Evolutionary conservation across 148 eudicot species (phyloP).

Genomic region (Simmondsia chinensis): DNA sequence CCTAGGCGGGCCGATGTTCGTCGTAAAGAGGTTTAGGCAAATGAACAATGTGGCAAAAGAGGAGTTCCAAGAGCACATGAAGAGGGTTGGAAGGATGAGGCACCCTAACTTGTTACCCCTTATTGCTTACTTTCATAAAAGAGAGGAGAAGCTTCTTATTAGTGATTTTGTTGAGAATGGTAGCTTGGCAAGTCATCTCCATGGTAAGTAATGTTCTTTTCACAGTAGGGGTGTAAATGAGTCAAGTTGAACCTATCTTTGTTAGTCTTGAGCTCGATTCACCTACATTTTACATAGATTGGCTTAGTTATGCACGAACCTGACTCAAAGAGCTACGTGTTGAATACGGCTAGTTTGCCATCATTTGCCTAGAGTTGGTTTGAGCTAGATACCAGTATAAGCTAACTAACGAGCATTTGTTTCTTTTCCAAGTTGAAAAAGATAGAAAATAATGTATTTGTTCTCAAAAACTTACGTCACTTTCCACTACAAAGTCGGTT

Average conservation of each 20-base stretch:
- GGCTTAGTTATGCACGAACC: no score
- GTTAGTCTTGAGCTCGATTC: background rate
- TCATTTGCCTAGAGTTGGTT: no score
- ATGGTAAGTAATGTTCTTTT: slow-evolving; percentile 29
- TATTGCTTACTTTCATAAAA: slow-evolving; percentile 68
- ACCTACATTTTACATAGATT: background rate
- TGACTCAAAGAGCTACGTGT: no score
- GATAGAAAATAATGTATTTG: no score
- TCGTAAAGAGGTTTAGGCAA: slow-evolving; percentile 73
- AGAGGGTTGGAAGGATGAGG: slow-evolving; percentile 50
- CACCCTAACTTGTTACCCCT: slow-evolving; percentile 64
- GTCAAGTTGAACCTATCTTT: background rate
- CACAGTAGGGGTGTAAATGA: background rate
- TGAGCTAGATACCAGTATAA: no score
- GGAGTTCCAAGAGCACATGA: slow-evolving; percentile 88
- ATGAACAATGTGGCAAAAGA: slow-evolving; percentile 74
- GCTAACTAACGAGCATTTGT: no score
- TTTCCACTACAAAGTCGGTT: no score
- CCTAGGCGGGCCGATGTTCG: slow-evolving; percentile 35
- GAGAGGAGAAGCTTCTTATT: slow-evolving; percentile 77
- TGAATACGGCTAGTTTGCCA: no score
- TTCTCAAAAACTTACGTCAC: no score
- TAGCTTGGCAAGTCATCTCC: slow-evolving; percentile 68
- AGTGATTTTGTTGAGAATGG: slow-evolving; percentile 36
- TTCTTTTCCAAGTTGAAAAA: no score